Conservation (phyloP, 805 yeast species). For the Danielia reshetovae region DNA sequence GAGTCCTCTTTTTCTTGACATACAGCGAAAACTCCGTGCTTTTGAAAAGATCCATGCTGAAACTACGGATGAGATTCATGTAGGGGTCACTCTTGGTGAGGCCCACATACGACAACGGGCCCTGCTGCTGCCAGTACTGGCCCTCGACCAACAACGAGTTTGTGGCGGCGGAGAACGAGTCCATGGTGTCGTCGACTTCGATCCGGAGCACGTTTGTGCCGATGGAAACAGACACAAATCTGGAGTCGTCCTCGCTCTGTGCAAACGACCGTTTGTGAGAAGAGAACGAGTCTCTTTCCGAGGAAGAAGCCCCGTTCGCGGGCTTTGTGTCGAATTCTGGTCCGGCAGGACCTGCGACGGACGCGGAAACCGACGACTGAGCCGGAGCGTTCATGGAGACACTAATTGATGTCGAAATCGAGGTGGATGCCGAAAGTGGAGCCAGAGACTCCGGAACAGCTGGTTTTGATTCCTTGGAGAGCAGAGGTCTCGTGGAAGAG, state of each 20-base stretch:
- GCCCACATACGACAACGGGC: constrained; percentile 37
- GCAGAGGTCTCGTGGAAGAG: not conserved
- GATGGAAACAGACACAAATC: constrained; percentile 27
- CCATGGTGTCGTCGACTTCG: constrained; percentile 30
- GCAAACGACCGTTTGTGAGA: constrained; percentile 1
- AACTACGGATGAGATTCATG: constrained; percentile 33
- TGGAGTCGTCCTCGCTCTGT: not conserved
- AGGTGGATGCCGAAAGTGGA: not conserved
- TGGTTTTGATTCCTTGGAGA: not conserved
- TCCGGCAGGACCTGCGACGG: too few species aligned
- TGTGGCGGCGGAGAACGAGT: constrained; percentile 33
- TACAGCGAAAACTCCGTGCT: constrained; percentile 33
- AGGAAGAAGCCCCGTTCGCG: not conserved
- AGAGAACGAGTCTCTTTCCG: constrained; percentile 1
- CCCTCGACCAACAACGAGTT: constrained; percentile 35
- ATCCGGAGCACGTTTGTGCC: constrained; percentile 33
- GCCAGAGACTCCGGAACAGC: not conserved
- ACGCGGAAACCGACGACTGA: too few species aligned
- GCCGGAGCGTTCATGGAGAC: not conserved
- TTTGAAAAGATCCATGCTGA: constrained; percentile 28
- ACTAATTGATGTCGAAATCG: not conserved
- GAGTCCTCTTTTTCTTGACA: constrained; percentile 12
- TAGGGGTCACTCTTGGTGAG: constrained; percentile 39
- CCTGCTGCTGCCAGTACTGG: constrained; percentile 36
- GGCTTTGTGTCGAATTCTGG: not conserved